Conservation (phyloP, 768 basidiomycete species). For the Kwoniella sp. region DNA sequence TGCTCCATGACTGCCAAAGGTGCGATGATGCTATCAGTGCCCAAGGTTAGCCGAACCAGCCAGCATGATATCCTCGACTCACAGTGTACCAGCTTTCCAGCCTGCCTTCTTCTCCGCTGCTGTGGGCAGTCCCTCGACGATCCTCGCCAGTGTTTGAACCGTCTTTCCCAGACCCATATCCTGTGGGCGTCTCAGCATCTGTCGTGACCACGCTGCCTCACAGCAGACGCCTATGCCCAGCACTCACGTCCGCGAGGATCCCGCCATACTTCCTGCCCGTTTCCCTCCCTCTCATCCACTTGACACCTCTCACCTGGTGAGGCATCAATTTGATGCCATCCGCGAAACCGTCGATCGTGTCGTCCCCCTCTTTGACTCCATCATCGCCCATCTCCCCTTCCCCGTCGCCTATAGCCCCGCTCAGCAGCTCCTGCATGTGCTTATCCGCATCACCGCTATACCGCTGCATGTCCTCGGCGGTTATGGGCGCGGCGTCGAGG, state of each 20-base stretch:
- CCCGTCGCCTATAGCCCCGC: slow-evolving; percentile 59
- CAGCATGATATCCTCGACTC: too few relatives aligned
- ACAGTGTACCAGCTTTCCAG: slow-evolving; percentile 53
- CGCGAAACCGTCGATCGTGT: slow-evolving; percentile 70
- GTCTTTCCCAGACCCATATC: slow-evolving; percentile 58
- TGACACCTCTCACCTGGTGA: slow-evolving; percentile 79
- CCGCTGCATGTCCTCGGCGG: slow-evolving; percentile 33
- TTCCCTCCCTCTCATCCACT: slow-evolving; percentile 86
- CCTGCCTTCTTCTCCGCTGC: slow-evolving; percentile 68
- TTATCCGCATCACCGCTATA: slow-evolving; percentile 64
- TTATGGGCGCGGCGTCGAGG: slow-evolving; percentile 26
- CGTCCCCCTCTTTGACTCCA: slow-evolving; percentile 61
- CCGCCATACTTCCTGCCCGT: slow-evolving; percentile 73
- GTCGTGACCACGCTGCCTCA: slow-evolving; percentile 52
- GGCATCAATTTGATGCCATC: slow-evolving; percentile 68
- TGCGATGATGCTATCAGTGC: slow-evolving; percentile 65
- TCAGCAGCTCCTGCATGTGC: slow-evolving; percentile 70
- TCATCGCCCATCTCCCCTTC: slow-evolving; percentile 48
- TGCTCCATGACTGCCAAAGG: slow-evolving; percentile 83
- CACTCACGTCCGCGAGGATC: slow-evolving; percentile 73
- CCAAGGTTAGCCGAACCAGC: background rate
- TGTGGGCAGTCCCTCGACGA: slow-evolving; percentile 72
- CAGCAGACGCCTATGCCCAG: background rate
- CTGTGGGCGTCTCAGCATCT: slow-evolving; percentile 19
- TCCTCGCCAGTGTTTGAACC: slow-evolving; percentile 80